Percentiles rank a stretch among this genome's conserved stretches.
phyloP scores from a whole-genome alignment of 2,329 filamentous ascomycete genomes.

The Scopulariopsis brevicaulis region DNA sequence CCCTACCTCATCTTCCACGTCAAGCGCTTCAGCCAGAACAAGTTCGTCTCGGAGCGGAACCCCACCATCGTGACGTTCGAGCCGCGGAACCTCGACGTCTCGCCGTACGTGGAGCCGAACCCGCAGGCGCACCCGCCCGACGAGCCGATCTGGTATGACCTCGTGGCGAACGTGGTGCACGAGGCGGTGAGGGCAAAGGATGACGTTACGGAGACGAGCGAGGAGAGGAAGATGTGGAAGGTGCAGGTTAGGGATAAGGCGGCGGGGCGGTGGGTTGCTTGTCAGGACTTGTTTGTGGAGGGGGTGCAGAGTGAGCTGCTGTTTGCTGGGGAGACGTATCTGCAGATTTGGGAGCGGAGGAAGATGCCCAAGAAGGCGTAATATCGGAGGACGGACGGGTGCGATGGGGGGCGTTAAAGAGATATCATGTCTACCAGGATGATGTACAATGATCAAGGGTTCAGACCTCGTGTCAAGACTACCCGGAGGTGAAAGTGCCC shows the following conservation, averaged over 20 bases:
- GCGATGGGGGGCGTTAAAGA: background rate
- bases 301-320: conserved; percentile 79
- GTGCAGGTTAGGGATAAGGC: conserved; percentile 78
- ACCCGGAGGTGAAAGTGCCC: too few relatives aligned
- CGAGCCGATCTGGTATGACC: conserved; percentile 87
- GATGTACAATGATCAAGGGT: background rate
- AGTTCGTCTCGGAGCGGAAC: conserved; percentile 92
- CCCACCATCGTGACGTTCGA: conserved; percentile 98
- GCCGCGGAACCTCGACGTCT: conserved; percentile 69
- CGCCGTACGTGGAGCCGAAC: conserved; percentile 84
- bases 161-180: conserved; percentile 89
- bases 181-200: conserved; percentile 69
- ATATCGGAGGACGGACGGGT: conserved; percentile 16
- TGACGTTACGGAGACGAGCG: conserved; percentile 80
- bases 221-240: conserved; percentile 86
- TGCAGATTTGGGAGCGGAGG: conserved; percentile 92
- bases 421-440: background rate
- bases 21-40: conserved; percentile 94
- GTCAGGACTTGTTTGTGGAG: conserved; percentile 90
- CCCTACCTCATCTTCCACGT: conserved; percentile 90
- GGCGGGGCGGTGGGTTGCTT: conserved; percentile 79
- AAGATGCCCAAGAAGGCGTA: conserved; percentile 26
- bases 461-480: too few relatives aligned
- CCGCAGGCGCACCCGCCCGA: conserved; percentile 56
- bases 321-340: conserved; percentile 86